These are phyloP conservation scores for Dorcoceras hygrometricum DNA, from an alignment of 257 asterid species.

Conservation along the genomic window DNA sequence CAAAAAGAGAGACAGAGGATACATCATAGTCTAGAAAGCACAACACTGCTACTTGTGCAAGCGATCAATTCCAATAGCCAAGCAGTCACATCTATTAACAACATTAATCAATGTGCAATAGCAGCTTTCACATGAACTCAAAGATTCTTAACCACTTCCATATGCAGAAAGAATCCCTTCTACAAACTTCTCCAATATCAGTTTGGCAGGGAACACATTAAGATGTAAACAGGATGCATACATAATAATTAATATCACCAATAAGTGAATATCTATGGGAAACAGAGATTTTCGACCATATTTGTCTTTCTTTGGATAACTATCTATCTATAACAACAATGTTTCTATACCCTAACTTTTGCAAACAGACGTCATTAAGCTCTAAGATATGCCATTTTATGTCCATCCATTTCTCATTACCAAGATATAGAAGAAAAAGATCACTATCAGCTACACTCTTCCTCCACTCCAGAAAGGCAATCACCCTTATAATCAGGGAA, in stretches of 20 bases:
- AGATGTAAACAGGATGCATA: not conserved
- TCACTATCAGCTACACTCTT: not conserved
- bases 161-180: not conserved
- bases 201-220: not conserved
- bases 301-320: not conserved
- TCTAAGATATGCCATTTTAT: not conserved
- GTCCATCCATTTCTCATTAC: not conserved
- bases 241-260: not conserved
- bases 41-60: not conserved
- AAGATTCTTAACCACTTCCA: not conserved
- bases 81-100: not conserved
- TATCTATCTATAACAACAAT: not conserved
- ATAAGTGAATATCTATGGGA: conserved; percentile 1
- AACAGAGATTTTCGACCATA: not conserved
- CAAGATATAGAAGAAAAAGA: not conserved
- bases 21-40: conserved; percentile 8
- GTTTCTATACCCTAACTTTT: not conserved
- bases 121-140: not conserved
- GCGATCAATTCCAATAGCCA: not conserved
- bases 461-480: conserved; percentile 1
- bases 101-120: not conserved
- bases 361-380: conserved; percentile 14
- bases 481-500: conserved; percentile 8
- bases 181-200: not conserved
- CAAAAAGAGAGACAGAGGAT: not conserved